phyloP scores from a whole-genome alignment of 148 eudicot species.

The Amaranthus cruentus region DNA sequence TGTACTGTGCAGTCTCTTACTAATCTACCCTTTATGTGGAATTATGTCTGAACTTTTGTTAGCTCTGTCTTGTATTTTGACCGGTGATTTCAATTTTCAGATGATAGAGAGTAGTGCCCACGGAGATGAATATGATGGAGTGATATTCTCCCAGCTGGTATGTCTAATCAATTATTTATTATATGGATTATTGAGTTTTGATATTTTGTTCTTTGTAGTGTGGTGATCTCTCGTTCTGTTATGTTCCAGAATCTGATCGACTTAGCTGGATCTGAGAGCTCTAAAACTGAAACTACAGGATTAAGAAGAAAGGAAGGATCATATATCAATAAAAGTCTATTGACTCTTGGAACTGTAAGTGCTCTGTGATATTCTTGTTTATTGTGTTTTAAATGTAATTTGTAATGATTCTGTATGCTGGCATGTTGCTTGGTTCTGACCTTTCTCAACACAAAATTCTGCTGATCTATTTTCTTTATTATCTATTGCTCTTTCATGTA shows the following conservation, averaged over 20 bases:
- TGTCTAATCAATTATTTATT: too few species aligned
- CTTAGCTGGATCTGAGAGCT: slow-evolving; percentile 84
- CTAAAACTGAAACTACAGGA: slow-evolving; percentile 77
- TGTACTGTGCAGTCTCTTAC: too few species aligned
- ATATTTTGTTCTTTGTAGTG: background rate
- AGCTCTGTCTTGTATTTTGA: too few species aligned
- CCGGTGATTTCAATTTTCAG: too few species aligned
- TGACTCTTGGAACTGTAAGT: slow-evolving; percentile 84
- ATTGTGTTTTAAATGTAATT: background rate
- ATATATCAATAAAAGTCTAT: slow-evolving; percentile 73
- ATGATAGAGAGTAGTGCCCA: too few species aligned
- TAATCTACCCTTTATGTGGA: too few species aligned
- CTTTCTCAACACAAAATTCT: background rate
- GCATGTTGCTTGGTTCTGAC: too few species aligned
- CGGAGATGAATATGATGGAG: too few species aligned
- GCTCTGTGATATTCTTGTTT: background rate
- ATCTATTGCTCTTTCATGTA: background rate
- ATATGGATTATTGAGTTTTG: background rate
- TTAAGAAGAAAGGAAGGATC: slow-evolving; percentile 80
- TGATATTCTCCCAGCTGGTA: too few species aligned
- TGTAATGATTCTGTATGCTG: too few species aligned
- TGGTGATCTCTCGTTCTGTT: background rate
- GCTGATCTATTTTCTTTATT: background rate
- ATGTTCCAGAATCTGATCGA: slow-evolving; percentile 65
- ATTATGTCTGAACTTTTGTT: too few species aligned